phyloP scores from a whole-genome alignment of 805 yeast genomes.

The Ogataea thermomethanolica region DNA sequence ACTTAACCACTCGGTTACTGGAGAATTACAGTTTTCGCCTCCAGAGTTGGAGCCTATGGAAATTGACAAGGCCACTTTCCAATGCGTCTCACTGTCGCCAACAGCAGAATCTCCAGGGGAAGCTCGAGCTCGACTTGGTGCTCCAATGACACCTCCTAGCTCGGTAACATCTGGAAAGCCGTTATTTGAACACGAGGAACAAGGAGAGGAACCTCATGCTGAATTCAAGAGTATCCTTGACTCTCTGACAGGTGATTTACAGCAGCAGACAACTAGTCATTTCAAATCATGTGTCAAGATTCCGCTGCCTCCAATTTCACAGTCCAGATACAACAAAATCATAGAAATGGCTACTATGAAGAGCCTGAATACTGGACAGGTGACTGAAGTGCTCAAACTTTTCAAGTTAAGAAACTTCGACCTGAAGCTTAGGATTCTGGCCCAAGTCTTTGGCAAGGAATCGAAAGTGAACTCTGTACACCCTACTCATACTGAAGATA shows the following conservation, averaged over 20 bases:
- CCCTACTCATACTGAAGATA: conserved; percentile 18
- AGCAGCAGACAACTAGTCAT: conserved; percentile 6
- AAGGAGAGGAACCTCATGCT: not conserved
- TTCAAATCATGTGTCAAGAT: conserved; percentile 18
- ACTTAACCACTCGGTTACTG: too few species aligned
- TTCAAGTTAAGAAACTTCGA: conserved; percentile 25
- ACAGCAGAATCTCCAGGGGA: conserved; percentile 1
- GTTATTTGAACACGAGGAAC: conserved; percentile 5
- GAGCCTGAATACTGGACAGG: conserved; percentile 16
- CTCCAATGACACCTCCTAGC: conserved; percentile 7
- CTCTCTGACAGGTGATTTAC: conserved; percentile 3
- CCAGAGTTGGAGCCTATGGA: too few species aligned
- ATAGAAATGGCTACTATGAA: conserved; percentile 16
- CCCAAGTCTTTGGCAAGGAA: conserved; percentile 18
- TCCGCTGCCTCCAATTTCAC: conserved; percentile 14
- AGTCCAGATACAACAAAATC: conserved; percentile 13
- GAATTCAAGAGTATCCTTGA: conserved; percentile 1
- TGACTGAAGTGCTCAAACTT: conserved; percentile 21
- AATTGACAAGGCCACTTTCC: too few species aligned
- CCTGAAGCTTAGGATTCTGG: conserved; percentile 21
- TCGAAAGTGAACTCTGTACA: conserved; percentile 1
- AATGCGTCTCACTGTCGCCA: not conserved
- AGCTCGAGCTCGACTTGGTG: not conserved
- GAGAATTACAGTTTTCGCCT: too few species aligned
- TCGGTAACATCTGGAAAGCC: not conserved